These are phyloP conservation scores for Citrullus mucosospermus DNA, from an alignment of 306 rosid genomes.

Conservation along the genomic window DNA sequence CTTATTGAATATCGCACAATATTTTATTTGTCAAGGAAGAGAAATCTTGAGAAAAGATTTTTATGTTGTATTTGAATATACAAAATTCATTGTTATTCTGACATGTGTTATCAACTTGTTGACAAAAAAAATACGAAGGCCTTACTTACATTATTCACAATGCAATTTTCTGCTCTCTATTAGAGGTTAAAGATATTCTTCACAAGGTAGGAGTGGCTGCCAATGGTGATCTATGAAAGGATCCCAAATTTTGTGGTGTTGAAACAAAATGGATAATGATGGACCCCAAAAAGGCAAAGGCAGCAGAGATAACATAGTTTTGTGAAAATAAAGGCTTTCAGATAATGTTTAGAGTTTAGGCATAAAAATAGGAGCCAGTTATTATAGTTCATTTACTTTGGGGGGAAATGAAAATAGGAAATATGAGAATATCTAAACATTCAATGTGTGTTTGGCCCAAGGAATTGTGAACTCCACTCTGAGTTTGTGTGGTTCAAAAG, in stretches of 20 bases:
- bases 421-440: neutral
- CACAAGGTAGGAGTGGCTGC: neutral
- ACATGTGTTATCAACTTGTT: neutral
- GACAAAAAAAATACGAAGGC: neutral
- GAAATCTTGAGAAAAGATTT: neutral
- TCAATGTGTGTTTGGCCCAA: too few species aligned
- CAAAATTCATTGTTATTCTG: slow-evolving; percentile 2
- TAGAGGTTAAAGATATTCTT: neutral
- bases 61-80: neutral
- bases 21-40: neutral
- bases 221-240: neutral
- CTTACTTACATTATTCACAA: neutral
- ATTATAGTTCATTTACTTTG: neutral
- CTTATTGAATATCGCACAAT: neutral
- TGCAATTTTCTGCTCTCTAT: slow-evolving; percentile 2
- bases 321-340: neutral
- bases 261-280: slow-evolving; percentile 1
- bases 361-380: neutral
- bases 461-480: too few species aligned
- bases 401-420: neutral
- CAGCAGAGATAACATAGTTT: neutral
- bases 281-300: neutral
- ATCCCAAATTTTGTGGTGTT: slow-evolving; percentile 3
- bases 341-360: neutral
- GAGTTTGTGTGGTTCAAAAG: too few species aligned